Base-by-base conservation (phyloP, 495 filamentous ascomycete species). In the Jackrogersella multiformis region DNA sequence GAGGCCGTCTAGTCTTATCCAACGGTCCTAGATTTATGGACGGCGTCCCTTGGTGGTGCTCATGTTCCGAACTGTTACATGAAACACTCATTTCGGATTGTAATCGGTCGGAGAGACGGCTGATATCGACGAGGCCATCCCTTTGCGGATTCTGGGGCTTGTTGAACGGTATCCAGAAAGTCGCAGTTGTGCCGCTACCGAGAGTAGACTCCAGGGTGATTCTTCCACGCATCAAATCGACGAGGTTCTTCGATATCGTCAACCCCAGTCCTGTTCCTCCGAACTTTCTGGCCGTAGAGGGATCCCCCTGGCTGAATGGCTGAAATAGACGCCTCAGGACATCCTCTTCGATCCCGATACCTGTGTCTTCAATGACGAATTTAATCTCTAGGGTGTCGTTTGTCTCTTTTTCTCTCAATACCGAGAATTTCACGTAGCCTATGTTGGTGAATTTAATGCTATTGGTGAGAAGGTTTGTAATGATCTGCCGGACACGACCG, bases 381-480 rank as follows among this genome's bases (percentile, higher is more conserved):
- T 77, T 82, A 38, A 87, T 79, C 67, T 82, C 76, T 23, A 84
- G 77, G 0, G 70, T 74, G 4, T 86, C 84, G 4, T 76, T 64
- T 5, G 80, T 79, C 61, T 86, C 83, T 15, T 76, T 74, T 54
- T 82, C 78, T 38, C 80, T 81, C 46, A 71, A 59, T 10, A 85
- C 82, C 0, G 72, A 77, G 49, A 87, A 79, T 55, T 82, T 85
- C 9, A 96, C 86, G 55, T 82, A 84, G 0, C 93, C 93, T 21
- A 86, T 79, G 24, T 87, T 87, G 0, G 93, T 96, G 68, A 96
- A 96, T 66, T 97, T 96, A 76, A 94, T 92, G 56, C 89, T 91
- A 70, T 97, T 97, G 7, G 90, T 89, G n/a, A 96, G 80, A 12
- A 97, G 76, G 70, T 96, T 97, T 23, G 89, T 92, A 10, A 96